phyloP scores from a whole-genome alignment of 2,329 filamentous ascomycete genomes.

The Penicillium sclerotiorum region DNA sequence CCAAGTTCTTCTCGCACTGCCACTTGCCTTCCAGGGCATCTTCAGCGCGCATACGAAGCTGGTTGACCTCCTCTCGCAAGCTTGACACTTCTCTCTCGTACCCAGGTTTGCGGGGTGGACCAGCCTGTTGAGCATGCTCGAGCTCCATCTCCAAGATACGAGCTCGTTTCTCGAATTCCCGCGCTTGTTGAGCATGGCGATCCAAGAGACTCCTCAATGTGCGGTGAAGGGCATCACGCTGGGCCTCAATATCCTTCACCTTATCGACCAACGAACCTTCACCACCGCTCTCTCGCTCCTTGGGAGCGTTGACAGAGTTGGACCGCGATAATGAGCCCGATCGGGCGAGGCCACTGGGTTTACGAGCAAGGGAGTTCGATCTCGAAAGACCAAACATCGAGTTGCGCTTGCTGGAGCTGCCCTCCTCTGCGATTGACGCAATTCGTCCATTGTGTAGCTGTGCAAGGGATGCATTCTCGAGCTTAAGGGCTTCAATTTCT shows the following conservation, averaged over 20 bases:
- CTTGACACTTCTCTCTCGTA: conserved; percentile 82
- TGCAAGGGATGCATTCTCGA: conserved; percentile 48
- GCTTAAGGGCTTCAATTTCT: conserved; percentile 70
- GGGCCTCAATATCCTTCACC: conserved; percentile 88
- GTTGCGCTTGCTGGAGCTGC: conserved; percentile 46
- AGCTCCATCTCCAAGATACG: conserved; percentile 75
- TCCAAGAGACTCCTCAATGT: conserved; percentile 83
- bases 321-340: conserved; percentile 62
- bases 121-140: conserved; percentile 66
- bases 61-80: conserved; percentile 80
- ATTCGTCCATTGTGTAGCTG: conserved; percentile 56
- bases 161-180: conserved; percentile 80
- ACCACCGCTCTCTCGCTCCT: conserved; percentile 61
- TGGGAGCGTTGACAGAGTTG: conserved; percentile 51
- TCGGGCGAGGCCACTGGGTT: conserved; percentile 42
- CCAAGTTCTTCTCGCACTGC: conserved; percentile 88
- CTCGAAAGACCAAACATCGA: conserved; percentile 59
- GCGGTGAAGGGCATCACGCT: conserved; percentile 87
- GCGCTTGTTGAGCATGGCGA: conserved; percentile 81
- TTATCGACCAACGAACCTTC: conserved; percentile 74
- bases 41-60: conserved; percentile 82
- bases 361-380: conserved; percentile 69
- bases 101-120: conserved; percentile 71
- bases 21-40: conserved; percentile 95
- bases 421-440: conserved; percentile 62